Base-by-base conservation (phyloP, 2,329 filamentous ascomycete species). In the Pestalotiopsis sp. region DNA sequence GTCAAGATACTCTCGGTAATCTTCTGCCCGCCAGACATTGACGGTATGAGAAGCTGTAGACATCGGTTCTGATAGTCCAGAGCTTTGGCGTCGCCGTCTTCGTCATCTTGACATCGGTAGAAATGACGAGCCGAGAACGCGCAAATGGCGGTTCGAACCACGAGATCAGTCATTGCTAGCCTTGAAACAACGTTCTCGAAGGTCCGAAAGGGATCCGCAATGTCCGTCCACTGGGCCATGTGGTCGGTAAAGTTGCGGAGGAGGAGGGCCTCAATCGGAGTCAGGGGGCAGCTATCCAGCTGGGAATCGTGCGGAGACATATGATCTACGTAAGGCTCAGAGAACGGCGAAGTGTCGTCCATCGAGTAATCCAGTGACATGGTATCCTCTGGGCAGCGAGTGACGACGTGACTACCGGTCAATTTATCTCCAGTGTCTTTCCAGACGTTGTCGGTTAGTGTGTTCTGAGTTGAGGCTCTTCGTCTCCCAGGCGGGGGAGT, bases 161-260 rank as follows among this genome's bases (percentile, higher is more conserved):
- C 38, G 5, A 63, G 60, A 45, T 63, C 60, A 9, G 60, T 63
- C 14, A 63, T 23, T 11, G 60, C 60, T 45, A 63, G 60, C 38
- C 23, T 25, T 13, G 60, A 63, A 4, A 63, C 60, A 13, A 63
- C 60, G 13, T 27, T 63, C 20, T 63, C 60, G 20, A 63, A 63
- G 3, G 60, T 63, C n/a, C 60, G 60, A 11, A 63, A 63, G 17
- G 60, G 60, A 23, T 63, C 60, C 27, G 60, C 60, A 45, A 63
- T 63, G 60, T 63, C 60, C 3, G 60, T 63, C 60, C 60, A 63
- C 20, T 63, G 60, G 36, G 60, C 60, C 60, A 63, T 63, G 11
- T 41, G 36, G 31, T 63, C 60, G 4, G 60, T 63, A 23, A 63
- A 63, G 60, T 63, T 63, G 60, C 60, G 60, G 6, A 63, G 17